Evolutionary conservation across 2,329 filamentous ascomycete genomes (phyloP).

Genomic region (Beauveria medogensis): DNA sequence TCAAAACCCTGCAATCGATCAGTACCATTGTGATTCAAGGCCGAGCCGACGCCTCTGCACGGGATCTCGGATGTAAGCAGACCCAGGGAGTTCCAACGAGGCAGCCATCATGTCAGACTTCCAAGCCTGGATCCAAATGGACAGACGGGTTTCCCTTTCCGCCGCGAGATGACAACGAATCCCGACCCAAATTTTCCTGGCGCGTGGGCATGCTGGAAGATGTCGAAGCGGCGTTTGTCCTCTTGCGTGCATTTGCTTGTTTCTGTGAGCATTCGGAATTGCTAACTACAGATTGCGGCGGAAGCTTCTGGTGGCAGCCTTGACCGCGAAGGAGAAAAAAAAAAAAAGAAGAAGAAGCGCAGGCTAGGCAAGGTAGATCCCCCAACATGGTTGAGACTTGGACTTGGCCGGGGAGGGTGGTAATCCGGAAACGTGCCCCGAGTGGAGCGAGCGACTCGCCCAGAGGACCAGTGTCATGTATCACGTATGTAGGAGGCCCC

Average conservation of each 20-base stretch:
- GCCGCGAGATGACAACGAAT: neutral
- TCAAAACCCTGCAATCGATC: too few relatives aligned
- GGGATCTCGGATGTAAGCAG: neutral
- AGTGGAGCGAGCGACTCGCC: neutral
- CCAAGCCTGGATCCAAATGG: neutral
- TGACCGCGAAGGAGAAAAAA: too few relatives aligned
- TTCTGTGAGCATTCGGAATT: neutral
- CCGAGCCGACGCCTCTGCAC: neutral
- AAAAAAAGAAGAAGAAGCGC: too few relatives aligned
- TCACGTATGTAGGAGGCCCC: too few relatives aligned
- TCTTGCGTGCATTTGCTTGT: neutral
- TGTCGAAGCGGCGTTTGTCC: neutral
- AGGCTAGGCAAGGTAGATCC: constrained; percentile 3
- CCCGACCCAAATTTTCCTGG: neutral
- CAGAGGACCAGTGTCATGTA: neutral
- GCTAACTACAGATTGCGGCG: too few relatives aligned
- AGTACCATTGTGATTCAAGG: too few relatives aligned
- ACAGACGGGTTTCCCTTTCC: constrained; percentile 2
- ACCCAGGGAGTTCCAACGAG: neutral
- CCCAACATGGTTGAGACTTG: constrained; percentile 3
- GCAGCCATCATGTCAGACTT: neutral
- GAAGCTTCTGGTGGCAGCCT: too few relatives aligned
- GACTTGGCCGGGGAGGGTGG: neutral
- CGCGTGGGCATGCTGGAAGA: neutral
- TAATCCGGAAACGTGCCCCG: neutral